Evolutionary conservation across 164 flowering plant species (phyloP), one percentile per base, ranked within the genome.

Genomic region (Dillenia turbinata): DNA sequence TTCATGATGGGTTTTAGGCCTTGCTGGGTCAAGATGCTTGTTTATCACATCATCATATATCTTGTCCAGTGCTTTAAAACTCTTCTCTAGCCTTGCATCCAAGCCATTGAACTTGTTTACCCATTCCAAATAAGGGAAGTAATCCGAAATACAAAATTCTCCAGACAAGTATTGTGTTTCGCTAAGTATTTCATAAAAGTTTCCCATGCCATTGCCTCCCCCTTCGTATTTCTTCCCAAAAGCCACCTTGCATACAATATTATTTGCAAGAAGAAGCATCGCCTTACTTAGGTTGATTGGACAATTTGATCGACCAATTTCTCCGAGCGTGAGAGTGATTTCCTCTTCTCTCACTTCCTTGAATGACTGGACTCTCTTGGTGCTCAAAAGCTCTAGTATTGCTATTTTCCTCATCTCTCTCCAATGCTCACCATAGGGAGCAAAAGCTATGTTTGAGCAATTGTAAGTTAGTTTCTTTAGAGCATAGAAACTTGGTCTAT

Each of bases 71-170:
- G 60, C 56, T 26, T 5, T 13, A 45, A 75, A 81, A 24, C 9
- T 68, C 55, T 61, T 70, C 49, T 73, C 67, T 0, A 83, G 65
- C 52, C 69, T 59, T 10, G 56, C 19, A 0, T 52, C 40, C 11
- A 40, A 9, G 7, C 83, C 83, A 47, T 56, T 65, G 17, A 83
- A 17, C 59, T 58, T 71, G 61, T 77, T 72, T 6, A 83, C 12
- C 85, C 85, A 83, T 9, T 68, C 43, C 52, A 74, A 12, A 63
- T 61, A 63, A n/a, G 88, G 84, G 24, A 77, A 65, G 49, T 61
- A 71, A 49, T 83, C 88, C 5, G 78, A 63, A 2, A 72, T 13
- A 56, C 10, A 57, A 46, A 74, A 74, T 9, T 59, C 64, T 2
- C 60, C 77, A 12, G 69, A 2, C 63, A 74, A 26, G 9, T 46